Conservation (phyloP, 2,329 filamentous ascomycete species). For the Diaporthe humulicola region DNA sequence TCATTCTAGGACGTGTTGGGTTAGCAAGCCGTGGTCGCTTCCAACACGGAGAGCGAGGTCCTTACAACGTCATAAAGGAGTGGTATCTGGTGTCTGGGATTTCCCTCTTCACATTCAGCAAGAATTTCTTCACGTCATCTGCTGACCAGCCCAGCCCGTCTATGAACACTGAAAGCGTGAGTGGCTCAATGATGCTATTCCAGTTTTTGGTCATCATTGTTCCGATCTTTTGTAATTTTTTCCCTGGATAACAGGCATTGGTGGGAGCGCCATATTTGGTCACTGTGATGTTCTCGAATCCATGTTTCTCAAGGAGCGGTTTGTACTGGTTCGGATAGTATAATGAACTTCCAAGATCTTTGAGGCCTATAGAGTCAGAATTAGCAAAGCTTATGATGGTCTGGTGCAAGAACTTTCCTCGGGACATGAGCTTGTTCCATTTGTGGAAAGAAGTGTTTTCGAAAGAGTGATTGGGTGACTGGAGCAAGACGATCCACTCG, state of each 20-base stretch:
- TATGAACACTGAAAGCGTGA: slow-evolving; percentile 43
- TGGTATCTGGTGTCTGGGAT: slow-evolving; percentile 47
- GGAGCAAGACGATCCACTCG: slow-evolving; percentile 50
- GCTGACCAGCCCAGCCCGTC: slow-evolving; percentile 45
- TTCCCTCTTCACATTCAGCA: slow-evolving; percentile 44
- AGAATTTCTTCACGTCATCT: slow-evolving; percentile 43
- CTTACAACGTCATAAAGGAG: slow-evolving; percentile 49
- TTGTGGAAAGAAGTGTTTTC: slow-evolving; percentile 48
- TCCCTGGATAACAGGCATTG: slow-evolving; percentile 49
- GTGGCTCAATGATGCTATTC: slow-evolving; percentile 46
- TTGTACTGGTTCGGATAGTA: slow-evolving; percentile 46
- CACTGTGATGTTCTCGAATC: slow-evolving; percentile 46
- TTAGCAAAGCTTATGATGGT: slow-evolving; percentile 30
- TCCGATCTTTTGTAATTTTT: slow-evolving; percentile 47
- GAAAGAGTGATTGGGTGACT: slow-evolving; percentile 50
- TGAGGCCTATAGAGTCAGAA: slow-evolving; percentile 42
- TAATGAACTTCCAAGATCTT: slow-evolving; percentile 49
- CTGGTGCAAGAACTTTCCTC: slow-evolving; percentile 42
- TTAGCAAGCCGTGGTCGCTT: slow-evolving; percentile 10
- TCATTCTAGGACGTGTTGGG: slow-evolving; percentile 42
- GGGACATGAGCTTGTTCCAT: slow-evolving; percentile 47
- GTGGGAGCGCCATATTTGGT: slow-evolving; percentile 47
- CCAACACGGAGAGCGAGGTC: not conserved
- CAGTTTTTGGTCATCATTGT: slow-evolving; percentile 47
- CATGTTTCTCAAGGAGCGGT: slow-evolving; percentile 43